Evolutionary conservation across 192 early-diverging fungal species (phyloP), one percentile per base, ranked within the genome.

Genomic region (Backusella tarrabulga): DNA sequence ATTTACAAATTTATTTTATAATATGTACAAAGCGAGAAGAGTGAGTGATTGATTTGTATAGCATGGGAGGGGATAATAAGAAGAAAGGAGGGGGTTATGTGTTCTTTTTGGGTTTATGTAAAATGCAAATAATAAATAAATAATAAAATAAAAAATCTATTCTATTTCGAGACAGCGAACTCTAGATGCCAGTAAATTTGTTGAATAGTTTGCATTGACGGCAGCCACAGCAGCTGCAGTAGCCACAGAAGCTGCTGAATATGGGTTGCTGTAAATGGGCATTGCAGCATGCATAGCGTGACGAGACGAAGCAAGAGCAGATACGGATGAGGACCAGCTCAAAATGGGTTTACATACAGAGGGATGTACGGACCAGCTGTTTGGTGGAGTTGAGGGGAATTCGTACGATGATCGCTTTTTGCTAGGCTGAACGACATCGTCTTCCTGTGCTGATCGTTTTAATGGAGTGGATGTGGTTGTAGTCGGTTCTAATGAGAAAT

Each of bases 251-350:
- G 71, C 40, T 52, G 71, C 71, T 29, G 42, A 40, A 44, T 34
- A 63, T 26, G 52, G 41, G 34, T 74, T n/a, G 35, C 35, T 66
- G 23, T 60, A 66, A 38, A 63, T 40, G 15, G 56, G 34, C 34
- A 74, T 74, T 60, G 54, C 60, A 40, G 34, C 36, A 63, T 56
- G 63, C 34, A 46, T 63, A 42, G 54, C 34, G 56, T 56, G 76
- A 52, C 44, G 50, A 38, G 52, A 70, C 17, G 76, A 77, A 3
- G 76, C 42, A 50, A 71, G 50, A 42, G 56, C 50, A 44, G 72
- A 78, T 21, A 60, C 54, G 41, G 78, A 75, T 73, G 78, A 79
- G 68, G 72, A 74, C 78, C 78, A 79, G 46, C 72, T 74, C 72
- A 79, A 63, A 29, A 79, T 75, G 3, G 78, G 78, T 67, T 56